Evolutionary conservation across 2,329 filamentous ascomycete species (phyloP).

Genomic region (Xylaria multiplex): DNA sequence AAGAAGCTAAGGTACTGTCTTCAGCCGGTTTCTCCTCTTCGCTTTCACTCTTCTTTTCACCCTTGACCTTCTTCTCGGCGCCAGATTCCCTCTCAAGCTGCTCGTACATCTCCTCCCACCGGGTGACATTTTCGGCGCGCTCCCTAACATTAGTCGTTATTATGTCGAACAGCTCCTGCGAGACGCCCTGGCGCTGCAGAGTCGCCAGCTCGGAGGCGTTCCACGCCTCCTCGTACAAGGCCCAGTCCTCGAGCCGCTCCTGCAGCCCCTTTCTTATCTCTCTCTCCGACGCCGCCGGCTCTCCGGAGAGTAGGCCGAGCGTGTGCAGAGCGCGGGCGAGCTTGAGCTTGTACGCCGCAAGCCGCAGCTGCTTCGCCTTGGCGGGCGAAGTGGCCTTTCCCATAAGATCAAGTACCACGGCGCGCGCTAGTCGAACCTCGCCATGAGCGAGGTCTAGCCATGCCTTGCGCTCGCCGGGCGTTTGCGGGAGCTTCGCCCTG

Average conservation of each 20-base stretch:
- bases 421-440: constrained; percentile 7
- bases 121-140: constrained; percentile 9
- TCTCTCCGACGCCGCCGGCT: not conserved
- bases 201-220: constrained; percentile 11
- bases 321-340: constrained; percentile 22
- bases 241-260: constrained; percentile 24
- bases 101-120: constrained; percentile 7
- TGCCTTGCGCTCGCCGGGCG: not conserved
- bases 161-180: not conserved
- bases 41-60: too few relatives aligned
- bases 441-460: constrained; percentile 9
- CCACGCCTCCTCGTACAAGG: constrained; percentile 30
- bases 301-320: constrained; percentile 14
- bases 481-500: constrained; percentile 19
- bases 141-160: not conserved
- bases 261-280: constrained; percentile 13
- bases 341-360: constrained; percentile 24
- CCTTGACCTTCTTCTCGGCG: too few relatives aligned
- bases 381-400: not conserved
- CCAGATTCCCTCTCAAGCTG: not conserved
- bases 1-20: not conserved
- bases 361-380: constrained; percentile 19
- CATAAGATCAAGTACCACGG: not conserved
- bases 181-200: not conserved
- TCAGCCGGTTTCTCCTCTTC: too few relatives aligned